Evolutionary conservation across 495 filamentous ascomycete species (phyloP), one percentile per base, ranked within the genome.

Genomic region (Elaphomyces granulatus): DNA sequence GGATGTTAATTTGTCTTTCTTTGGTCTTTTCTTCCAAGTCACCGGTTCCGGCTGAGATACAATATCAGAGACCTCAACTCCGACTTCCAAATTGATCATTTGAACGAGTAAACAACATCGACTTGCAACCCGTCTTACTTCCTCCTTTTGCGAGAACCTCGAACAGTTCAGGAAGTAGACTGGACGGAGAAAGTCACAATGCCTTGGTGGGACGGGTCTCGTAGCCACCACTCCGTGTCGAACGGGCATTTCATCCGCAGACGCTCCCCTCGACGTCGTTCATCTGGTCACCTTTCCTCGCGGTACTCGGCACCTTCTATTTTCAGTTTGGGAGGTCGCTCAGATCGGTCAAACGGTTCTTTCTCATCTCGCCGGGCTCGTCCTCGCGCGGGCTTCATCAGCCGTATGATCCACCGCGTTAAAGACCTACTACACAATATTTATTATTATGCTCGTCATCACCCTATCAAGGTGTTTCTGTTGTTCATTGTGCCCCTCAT

Each of bases 401-500:
- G 72, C 43, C 77, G 77, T 42, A 64, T 85, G 28, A 55, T 83
- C 50, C 68, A 71, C 47, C 72, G 79, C 41, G 72, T 93, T 45
- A 78, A 74, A 49, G 77, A 76, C 18, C 64, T 87, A 20, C 54
- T 92, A 20, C 79, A 80, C 40, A 75, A 87, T 46, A 71, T 93
- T 9, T 68, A 71, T 47, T 68, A 74, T 54, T 92, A 86, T 56
- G 78, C 80, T 40, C 75, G 81, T 51, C 66, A 72, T 6, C 75
- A 94, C 53, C 87, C 87, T 0, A 48, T 84, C 46, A 90, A 87
- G 59, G 79, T 88, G 2, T 77, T 92, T 58, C 74, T 87, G 65
- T 67, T 90, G 14, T 78, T 92, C 20, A 73, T 92, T 38, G 70
- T 93, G 67, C 87, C 87, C 15, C 66, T 95, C 34, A 63, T 94